Percentiles rank a stretch among this genome's conserved stretches.
Evolutionary conservation across 2,329 filamentous ascomycete species (phyloP).

Genomic region (Colletotrichum musae): DNA sequence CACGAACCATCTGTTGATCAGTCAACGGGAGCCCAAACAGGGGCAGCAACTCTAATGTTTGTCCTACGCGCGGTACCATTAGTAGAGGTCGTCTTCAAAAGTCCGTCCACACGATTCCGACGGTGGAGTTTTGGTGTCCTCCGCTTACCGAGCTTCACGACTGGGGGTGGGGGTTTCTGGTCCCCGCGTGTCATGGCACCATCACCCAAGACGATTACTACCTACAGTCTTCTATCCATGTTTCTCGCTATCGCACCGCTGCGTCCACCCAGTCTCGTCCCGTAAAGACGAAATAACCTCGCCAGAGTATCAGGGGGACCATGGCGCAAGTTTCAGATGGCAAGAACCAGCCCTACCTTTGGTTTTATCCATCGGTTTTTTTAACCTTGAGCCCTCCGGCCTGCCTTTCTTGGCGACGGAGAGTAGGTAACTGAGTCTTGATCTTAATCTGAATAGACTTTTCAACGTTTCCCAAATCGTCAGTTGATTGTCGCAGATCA

Average conservation of each 20-base stretch:
- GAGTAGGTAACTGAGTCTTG: neutral
- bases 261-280: constrained; percentile 10
- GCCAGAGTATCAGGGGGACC: constrained; percentile 3
- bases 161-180: neutral
- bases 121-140: neutral
- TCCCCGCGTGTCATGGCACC: no score
- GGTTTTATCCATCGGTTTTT: no score
- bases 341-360: constrained; percentile 21
- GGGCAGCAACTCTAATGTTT: neutral
- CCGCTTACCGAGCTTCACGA: neutral
- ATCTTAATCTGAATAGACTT: constrained; percentile 28
- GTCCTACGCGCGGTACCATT: neutral
- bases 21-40: constrained; percentile 9
- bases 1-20: constrained; percentile 24
- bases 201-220: no score
- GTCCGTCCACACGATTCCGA: neutral
- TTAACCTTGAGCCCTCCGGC: neutral
- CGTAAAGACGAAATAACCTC: neutral
- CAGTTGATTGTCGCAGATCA: constrained; percentile 27
- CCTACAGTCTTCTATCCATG: neutral
- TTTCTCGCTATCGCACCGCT: neutral
- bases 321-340: constrained; percentile 32
- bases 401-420: constrained; percentile 9
- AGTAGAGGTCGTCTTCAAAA: neutral
- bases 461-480: constrained; percentile 22